phyloP scores from a whole-genome alignment of 805 yeast genomes.

The Spathaspora passalidarum region DNA sequence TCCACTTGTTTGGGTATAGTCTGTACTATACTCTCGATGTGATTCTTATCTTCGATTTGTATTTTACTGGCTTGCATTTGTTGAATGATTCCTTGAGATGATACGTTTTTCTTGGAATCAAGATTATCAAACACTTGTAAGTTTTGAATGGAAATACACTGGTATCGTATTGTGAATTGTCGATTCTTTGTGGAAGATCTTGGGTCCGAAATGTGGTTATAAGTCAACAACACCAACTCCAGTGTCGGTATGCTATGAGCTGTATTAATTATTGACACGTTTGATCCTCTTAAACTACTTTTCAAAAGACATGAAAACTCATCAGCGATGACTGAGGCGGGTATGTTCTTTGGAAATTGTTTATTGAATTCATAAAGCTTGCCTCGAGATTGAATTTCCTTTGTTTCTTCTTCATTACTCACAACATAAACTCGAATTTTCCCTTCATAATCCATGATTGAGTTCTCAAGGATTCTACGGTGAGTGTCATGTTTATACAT shows the following conservation, averaged over 20 bases:
- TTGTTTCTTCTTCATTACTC: slow-evolving; percentile 1
- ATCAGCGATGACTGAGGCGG: slow-evolving; percentile 12
- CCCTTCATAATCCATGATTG: slow-evolving; percentile 37
- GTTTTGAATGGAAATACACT: slow-evolving; percentile 4
- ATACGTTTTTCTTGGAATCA: background rate
- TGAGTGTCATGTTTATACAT: slow-evolving; percentile 32
- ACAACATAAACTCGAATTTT: slow-evolving; percentile 23
- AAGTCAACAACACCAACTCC: background rate
- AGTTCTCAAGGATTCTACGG: slow-evolving; percentile 46
- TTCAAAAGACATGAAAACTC: slow-evolving; percentile 22
- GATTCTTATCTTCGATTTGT: slow-evolving; percentile 5
- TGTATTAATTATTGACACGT: slow-evolving; percentile 15
- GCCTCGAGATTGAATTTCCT: slow-evolving; percentile 5
- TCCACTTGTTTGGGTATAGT: background rate
- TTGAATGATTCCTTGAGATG: background rate
- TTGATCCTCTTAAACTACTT: slow-evolving; percentile 9
- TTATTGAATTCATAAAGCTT: slow-evolving; percentile 17
- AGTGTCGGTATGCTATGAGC: background rate
- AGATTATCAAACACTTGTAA: background rate
- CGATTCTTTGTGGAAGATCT: background rate
- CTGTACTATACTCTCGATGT: background rate
- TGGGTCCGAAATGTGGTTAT: background rate
- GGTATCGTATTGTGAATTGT: slow-evolving; percentile 1
- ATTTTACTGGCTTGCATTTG: slow-evolving; percentile 4
- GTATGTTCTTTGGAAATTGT: slow-evolving; percentile 6